Base-by-base conservation (phyloP, 2,329 filamentous ascomycete species). In the Sporothrix brasiliensis region DNA sequence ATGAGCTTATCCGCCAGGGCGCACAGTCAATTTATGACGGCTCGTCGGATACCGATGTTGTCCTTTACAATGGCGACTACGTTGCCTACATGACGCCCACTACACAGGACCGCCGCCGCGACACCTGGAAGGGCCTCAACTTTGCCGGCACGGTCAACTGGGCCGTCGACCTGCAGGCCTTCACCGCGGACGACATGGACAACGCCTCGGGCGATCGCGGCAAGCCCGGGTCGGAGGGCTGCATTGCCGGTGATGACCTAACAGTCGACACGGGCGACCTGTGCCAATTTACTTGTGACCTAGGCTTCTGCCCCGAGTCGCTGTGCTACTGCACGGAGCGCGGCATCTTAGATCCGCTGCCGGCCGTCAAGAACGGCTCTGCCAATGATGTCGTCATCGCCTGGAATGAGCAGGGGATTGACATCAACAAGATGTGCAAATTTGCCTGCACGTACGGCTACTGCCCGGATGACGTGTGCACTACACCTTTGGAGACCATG, bases 1-100 rank as follows among this genome's bases (percentile, higher is more conserved):
- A 74, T 5, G 74, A 78, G 21, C 78, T 81, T 41, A 75, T 78
- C 41, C 13, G 14, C 13, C 24, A 52, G 9, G 52, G 41, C 16
- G 39, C 21, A 1, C 24, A 54, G 30, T 52, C 30, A 4, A 53
- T 49, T 19, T 50, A 70, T 10, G 58, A 69, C 30, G 34, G 27
- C 16, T 27, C 24, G 27, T 41, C 54, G 21, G 68, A 66, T 39
- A 60, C 41, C 6, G 63, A 66, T 49, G 50, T 69, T 14, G 41
- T 69, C 10, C 58, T 72, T 16, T 71, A 71, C 67, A 60, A 66
- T 39, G 50, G 56, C 14, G 54, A 50, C 47, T 58, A 71, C 41
- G 47, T 71, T 11, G 60, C 67, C 16, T 70, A 44, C 34, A 70
- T 72, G 63, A 53, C 67, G 3, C 49, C 39, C n/a, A 50, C 19